Conservation (phyloP, 768 basidiomycete genomes). For the Tephrocybe sp. region DNA sequence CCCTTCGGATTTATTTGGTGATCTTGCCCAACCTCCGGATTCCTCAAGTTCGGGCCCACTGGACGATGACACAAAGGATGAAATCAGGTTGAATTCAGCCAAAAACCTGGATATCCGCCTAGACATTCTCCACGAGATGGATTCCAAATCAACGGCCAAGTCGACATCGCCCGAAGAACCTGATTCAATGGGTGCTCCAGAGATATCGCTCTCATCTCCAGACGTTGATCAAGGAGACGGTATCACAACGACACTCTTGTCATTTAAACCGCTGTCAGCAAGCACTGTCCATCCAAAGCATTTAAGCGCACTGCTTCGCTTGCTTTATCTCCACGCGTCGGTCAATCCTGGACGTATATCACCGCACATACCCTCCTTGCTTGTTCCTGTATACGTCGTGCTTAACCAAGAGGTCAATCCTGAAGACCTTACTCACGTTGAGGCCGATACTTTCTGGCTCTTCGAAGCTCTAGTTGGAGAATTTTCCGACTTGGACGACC, state of each 20-base stretch:
- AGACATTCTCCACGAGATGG: conserved; percentile 33
- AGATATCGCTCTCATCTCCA: conserved; percentile 36
- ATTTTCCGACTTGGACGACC: conserved; percentile 70
- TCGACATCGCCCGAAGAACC: conserved; percentile 29
- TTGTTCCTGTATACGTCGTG: conserved; percentile 66
- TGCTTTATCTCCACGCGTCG: conserved; percentile 67
- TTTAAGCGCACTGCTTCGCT: conserved; percentile 59
- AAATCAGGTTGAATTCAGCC: conserved; percentile 47
- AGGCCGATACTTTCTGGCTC: conserved; percentile 83
- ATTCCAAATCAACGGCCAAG: conserved; percentile 34
- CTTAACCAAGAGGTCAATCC: conserved; percentile 59
- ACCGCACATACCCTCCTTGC: conserved; percentile 63
- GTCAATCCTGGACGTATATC: conserved; percentile 73
- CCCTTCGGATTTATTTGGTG: conserved; percentile 45
- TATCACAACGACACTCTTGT: conserved; percentile 46
- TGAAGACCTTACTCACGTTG: conserved; percentile 60
- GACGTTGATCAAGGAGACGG: conserved; percentile 25
- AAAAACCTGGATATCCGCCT: conserved; percentile 54
- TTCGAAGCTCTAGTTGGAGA: conserved; percentile 75
- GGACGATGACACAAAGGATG: conserved; percentile 40
- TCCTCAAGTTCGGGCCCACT: conserved; percentile 43
- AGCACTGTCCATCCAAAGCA: conserved; percentile 57
- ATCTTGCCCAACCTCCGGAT: conserved; percentile 54
- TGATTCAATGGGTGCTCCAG: conserved; percentile 25
- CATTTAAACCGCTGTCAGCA: conserved; percentile 41